phyloP scores from a whole-genome alignment of 2,329 filamentous ascomycete genomes.

The Fonsecaea monophora region DNA sequence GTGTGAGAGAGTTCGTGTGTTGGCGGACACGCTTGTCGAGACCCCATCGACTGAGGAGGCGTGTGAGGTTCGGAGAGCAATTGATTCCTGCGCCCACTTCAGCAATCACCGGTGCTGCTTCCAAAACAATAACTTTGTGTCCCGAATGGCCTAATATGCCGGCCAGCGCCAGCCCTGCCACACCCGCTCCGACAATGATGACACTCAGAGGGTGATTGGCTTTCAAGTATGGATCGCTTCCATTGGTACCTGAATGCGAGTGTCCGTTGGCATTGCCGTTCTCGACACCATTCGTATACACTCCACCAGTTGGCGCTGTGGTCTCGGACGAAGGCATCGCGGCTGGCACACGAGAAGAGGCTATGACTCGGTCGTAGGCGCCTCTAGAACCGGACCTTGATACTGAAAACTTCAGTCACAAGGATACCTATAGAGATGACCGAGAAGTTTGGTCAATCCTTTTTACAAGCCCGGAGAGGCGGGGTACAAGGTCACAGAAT shows the following conservation, averaged over 20 bases:
- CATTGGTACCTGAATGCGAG: not conserved
- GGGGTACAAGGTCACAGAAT: not conserved
- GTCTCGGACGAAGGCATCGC: not conserved
- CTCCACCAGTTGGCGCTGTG: not conserved
- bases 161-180: slow-evolving; percentile 4
- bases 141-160: not conserved
- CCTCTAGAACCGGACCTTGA: not conserved
- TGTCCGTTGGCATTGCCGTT: not conserved
- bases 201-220: slow-evolving; percentile 15
- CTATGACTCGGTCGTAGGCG: not conserved
- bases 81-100: slow-evolving; percentile 11
- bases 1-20: not conserved
- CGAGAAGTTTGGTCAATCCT: not conserved
- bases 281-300: not conserved
- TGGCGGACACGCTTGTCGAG: not conserved
- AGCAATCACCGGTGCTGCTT: slow-evolving; percentile 5
- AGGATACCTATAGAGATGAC: not conserved
- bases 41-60: slow-evolving; percentile 1
- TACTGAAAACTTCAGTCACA: not conserved
- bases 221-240: not conserved
- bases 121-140: slow-evolving; percentile 1
- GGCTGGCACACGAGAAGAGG: not conserved
- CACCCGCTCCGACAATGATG: slow-evolving; percentile 13
- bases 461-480: not conserved
- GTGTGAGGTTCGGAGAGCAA: slow-evolving; percentile 5